Conservation (phyloP, 2,329 filamentous ascomycete genomes). For the Penicillium sp. region DNA sequence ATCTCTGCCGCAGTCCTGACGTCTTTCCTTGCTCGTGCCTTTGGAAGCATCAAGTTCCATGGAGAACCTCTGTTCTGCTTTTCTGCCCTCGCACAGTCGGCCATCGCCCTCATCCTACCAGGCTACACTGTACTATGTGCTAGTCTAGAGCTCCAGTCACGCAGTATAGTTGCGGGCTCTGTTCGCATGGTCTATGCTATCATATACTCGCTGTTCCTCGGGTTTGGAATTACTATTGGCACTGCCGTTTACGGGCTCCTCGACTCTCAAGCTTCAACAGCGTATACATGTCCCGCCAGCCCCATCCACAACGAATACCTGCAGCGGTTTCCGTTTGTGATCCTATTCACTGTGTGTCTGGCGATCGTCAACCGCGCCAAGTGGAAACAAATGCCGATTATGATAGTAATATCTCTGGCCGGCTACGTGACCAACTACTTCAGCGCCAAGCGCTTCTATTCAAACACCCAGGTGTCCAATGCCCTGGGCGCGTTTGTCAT, state of each 20-base stretch:
- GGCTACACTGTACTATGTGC: conserved; percentile 64
- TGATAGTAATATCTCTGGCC: conserved; percentile 70
- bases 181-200: conserved; percentile 74
- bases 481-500: conserved; percentile 75
- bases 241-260: conserved; percentile 63
- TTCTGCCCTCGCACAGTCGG: conserved; percentile 69
- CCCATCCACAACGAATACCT: conserved; percentile 45
- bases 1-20: conserved; percentile 64
- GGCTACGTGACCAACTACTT: conserved; percentile 78
- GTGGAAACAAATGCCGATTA: conserved; percentile 73
- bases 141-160: conserved; percentile 67
- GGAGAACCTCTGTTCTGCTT: conserved; percentile 62
- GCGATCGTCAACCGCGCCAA: conserved; percentile 80
- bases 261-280: conserved; percentile 54
- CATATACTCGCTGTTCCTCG: conserved; percentile 70
- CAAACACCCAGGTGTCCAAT: conserved; percentile 72
- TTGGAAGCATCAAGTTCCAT: conserved; percentile 59
- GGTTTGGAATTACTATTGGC: conserved; percentile 70
- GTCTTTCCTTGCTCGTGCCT: conserved; percentile 67
- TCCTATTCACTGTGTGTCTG: conserved; percentile 69
- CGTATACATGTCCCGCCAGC: conserved; percentile 51
- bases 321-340: conserved; percentile 70
- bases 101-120: conserved; percentile 71
- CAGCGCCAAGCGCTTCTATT: conserved; percentile 63
- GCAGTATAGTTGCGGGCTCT: conserved; percentile 67